Evolutionary conservation across 1,284 basidiomycete species (phyloP).

Genomic region (Flammula alnicola): DNA sequence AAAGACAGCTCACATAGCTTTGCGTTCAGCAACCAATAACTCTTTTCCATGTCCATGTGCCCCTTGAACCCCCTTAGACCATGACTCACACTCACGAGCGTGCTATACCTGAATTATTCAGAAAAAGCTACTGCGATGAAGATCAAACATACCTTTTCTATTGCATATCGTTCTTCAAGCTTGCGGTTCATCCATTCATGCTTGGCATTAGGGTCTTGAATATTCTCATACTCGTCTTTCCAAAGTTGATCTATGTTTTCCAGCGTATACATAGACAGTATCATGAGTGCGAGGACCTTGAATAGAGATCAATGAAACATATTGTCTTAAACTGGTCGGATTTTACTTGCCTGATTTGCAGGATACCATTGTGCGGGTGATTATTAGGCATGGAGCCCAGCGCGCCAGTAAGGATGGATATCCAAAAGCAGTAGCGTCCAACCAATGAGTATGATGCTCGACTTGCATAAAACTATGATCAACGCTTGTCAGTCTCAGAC

Average conservation of each 20-base stretch:
- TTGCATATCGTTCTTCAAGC: background rate
- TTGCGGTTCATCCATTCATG: background rate
- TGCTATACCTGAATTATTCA: background rate
- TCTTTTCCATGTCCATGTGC: too few species aligned
- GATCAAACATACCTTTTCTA: background rate
- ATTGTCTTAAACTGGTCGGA: background rate
- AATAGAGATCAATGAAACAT: background rate
- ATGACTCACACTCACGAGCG: background rate
- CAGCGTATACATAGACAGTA: background rate
- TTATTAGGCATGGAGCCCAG: conserved; percentile 1
- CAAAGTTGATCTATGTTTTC: background rate
- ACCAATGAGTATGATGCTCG: too few species aligned
- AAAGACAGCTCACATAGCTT: background rate
- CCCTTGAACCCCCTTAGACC: background rate
- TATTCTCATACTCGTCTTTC: background rate
- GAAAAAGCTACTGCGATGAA: background rate
- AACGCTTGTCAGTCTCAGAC: background rate
- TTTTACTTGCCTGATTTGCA: background rate
- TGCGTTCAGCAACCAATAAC: background rate
- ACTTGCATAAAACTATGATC: too few species aligned
- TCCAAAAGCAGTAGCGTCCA: too few species aligned
- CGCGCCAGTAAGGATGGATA: background rate
- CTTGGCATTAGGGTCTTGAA: background rate
- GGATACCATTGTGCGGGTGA: background rate
- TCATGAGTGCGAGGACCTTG: too few species aligned